Percentiles rank a stretch among this genome's conserved stretches.
Conservation (phyloP, 2,329 filamentous ascomycete genomes). For the Gnomoniopsis sp. region DNA sequence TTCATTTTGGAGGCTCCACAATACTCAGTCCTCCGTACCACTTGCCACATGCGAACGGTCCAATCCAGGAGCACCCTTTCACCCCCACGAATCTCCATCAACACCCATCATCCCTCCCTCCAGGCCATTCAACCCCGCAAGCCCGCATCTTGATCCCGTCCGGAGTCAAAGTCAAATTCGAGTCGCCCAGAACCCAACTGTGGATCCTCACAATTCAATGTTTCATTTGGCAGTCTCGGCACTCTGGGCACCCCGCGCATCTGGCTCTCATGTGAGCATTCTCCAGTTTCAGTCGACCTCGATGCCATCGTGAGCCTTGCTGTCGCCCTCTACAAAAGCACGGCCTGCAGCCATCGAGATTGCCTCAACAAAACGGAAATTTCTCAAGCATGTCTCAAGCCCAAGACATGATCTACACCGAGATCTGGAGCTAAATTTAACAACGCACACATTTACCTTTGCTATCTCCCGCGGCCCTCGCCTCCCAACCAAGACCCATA, state of each 20-base stretch:
- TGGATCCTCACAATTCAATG: background rate
- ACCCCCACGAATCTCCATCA: background rate
- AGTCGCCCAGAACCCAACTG: background rate
- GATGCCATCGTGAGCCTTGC: background rate
- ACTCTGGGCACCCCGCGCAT: background rate
- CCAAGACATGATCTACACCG: too few species aligned
- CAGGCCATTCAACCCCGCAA: background rate
- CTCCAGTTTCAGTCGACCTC: background rate
- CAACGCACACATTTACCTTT: background rate
- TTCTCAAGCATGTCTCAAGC: background rate
- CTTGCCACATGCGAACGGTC: too few species aligned
- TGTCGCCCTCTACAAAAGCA: background rate
- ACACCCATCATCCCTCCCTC: background rate
- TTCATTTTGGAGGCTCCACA: too few species aligned
- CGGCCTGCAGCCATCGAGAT: background rate
- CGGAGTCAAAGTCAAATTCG: too few species aligned
- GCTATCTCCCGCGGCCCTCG: background rate
- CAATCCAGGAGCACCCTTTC: too few species aligned
- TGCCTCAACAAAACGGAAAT: background rate
- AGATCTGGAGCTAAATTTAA: too few species aligned
- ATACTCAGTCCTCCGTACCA: too few species aligned
- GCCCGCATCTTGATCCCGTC: background rate
- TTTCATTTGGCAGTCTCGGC: background rate
- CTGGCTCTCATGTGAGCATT: background rate
- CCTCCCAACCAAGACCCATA: background rate